A percentile compares a stretch with the other conserved stretches of the same genome.
Conservation (phyloP, 257 asterid genomes). For the Haberlea rhodopensis region DNA sequence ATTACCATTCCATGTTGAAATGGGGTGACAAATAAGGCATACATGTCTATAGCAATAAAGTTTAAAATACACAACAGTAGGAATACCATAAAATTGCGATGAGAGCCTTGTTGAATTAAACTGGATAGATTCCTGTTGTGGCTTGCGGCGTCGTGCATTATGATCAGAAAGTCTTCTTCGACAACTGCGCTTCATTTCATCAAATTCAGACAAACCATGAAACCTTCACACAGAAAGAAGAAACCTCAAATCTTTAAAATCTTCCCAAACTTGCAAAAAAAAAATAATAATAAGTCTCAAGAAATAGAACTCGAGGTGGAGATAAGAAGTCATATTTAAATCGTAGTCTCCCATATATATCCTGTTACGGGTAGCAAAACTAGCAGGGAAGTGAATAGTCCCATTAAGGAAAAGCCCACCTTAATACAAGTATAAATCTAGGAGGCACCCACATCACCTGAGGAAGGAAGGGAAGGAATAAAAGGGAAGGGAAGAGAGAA, state of each 20-base stretch:
- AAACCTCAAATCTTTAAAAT: conserved; percentile 14
- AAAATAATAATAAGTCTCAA: not conserved
- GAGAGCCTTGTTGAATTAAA: conserved; percentile 58
- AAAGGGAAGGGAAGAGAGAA: too few relatives aligned
- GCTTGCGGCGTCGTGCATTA: conserved; percentile 92
- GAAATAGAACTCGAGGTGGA: not conserved
- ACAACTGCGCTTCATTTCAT: conserved; percentile 92
- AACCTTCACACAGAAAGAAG: conserved; percentile 52
- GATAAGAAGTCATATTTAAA: too few relatives aligned
- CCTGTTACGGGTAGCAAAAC: too few relatives aligned
- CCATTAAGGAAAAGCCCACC: too few relatives aligned
- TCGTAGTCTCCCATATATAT: not conserved
- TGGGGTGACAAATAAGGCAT: not conserved
- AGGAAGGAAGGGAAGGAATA: too few relatives aligned
- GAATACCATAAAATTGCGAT: conserved; percentile 64
- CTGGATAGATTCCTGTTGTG: conserved; percentile 66
- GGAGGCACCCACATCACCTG: too few relatives aligned
- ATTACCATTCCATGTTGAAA: not conserved
- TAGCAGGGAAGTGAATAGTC: too few relatives aligned
- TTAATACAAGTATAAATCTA: too few relatives aligned
- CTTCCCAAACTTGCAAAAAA: not conserved
- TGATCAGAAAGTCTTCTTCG: conserved; percentile 88
- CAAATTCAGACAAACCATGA: conserved; percentile 80
- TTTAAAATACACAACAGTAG: too few relatives aligned
- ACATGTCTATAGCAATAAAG: not conserved